A percentile compares a stretch with the other conserved stretches of the same genome.
Conservation (phyloP, 2,329 filamentous ascomycete species). For the Pseudogymnoascus sp. region DNA sequence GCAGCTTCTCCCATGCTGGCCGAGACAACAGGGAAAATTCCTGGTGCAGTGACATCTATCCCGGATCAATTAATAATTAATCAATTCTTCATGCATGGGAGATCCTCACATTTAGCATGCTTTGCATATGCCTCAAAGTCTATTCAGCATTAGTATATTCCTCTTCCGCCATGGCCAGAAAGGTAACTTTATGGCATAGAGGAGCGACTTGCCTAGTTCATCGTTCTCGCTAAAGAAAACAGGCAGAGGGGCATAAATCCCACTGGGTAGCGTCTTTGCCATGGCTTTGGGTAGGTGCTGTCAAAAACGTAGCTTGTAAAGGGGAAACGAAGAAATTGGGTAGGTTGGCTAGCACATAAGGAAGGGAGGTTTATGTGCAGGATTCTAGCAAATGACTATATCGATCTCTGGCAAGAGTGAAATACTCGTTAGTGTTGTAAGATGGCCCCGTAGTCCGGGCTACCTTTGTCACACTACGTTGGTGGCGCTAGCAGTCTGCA, state of each 20-base stretch:
- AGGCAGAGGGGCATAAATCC: constrained; percentile 14
- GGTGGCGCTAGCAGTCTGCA: neutral
- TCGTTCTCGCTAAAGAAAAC: constrained; percentile 13
- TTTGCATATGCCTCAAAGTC: constrained; percentile 11
- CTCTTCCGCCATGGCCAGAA: neutral
- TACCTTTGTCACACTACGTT: neutral
- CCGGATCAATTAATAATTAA: neutral
- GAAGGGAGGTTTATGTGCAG: no score
- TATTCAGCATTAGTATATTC: neutral
- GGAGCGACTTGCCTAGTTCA: neutral
- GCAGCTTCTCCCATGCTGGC: constrained; percentile 14
- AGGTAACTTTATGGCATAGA: neutral
- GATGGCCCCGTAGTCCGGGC: no score
- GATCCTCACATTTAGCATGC: constrained; percentile 13
- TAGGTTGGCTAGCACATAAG: neutral
- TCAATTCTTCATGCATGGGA: neutral
- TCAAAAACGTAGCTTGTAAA: neutral
- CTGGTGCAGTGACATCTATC: neutral
- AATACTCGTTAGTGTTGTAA: neutral
- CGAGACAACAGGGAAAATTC: constrained; percentile 12
- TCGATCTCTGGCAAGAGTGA: neutral
- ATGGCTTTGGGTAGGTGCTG: neutral
- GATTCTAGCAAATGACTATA: no score
- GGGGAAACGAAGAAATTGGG: neutral
- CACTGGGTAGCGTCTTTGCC: neutral